Percentiles rank a stretch among this genome's conserved stretches.
These are phyloP conservation scores for Gnomoniopsis smithogilvyi DNA, from an alignment of 2,329 filamentous ascomycete species.

Conservation along the genomic window DNA sequence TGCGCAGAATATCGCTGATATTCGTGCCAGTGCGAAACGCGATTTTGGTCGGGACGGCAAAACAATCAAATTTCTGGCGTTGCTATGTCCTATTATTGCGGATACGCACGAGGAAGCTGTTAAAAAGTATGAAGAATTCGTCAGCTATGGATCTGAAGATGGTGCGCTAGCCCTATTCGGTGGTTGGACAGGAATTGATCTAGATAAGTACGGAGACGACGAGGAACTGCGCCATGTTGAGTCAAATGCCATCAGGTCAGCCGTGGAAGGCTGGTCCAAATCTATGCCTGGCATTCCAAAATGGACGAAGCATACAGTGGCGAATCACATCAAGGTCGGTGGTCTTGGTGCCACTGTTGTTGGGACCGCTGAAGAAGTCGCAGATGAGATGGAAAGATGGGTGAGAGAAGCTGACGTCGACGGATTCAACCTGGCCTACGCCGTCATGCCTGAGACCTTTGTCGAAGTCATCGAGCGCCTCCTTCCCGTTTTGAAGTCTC, in stretches of 20 bases:
- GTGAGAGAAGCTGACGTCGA: constrained; percentile 14
- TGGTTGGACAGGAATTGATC: constrained; percentile 65
- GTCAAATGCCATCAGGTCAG: constrained; percentile 56
- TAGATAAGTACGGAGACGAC: constrained; percentile 58
- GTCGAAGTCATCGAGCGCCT: constrained; percentile 65
- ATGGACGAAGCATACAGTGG: constrained; percentile 21
- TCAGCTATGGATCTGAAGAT: constrained; percentile 55
- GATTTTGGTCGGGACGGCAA: constrained; percentile 49
- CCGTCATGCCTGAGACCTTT: constrained; percentile 65
- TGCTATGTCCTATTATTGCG: constrained; percentile 57
- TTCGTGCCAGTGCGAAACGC: constrained; percentile 46
- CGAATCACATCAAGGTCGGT: constrained; percentile 21
- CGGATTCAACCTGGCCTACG: constrained; percentile 47
- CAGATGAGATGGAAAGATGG: constrained; percentile 18
- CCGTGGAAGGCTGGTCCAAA: constrained; percentile 45
- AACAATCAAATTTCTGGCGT: constrained; percentile 58
- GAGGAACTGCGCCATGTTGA: constrained; percentile 61
- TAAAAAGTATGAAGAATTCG: constrained; percentile 52
- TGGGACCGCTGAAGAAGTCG: constrained; percentile 13
- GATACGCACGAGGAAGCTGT: constrained; percentile 58
- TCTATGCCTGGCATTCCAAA: constrained; percentile 20
- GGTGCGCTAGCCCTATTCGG: constrained; percentile 63
- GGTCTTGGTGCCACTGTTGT: constrained; percentile 19
- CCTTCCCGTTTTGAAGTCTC: constrained; percentile 58
- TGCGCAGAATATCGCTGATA: constrained; percentile 54